phyloP scores from a whole-genome alignment of 106 monocot genomes.

The Alisma plantagoaquatica region DNA sequence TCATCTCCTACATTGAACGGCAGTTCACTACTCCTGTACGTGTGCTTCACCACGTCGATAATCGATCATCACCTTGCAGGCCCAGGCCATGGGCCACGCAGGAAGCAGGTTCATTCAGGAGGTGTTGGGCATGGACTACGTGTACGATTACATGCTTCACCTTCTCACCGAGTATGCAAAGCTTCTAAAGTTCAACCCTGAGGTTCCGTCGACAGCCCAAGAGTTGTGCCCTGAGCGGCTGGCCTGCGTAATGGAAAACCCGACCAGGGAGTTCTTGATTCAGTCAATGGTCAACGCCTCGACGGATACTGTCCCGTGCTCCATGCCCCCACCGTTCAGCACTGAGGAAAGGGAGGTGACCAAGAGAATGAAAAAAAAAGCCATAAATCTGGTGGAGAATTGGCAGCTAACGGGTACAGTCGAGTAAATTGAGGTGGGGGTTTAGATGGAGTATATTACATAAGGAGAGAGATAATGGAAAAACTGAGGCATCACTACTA shows the following conservation, averaged over 20 bases:
- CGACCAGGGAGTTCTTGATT: conserved; percentile 13
- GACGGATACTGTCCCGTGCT: conserved; percentile 6
- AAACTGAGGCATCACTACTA: too few species aligned
- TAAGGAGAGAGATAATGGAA: too few species aligned
- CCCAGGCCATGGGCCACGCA: conserved; percentile 13
- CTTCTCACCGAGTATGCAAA: conserved; percentile 21
- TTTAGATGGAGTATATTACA: too few species aligned
- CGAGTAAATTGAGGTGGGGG: too few species aligned
- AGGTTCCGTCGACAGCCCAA: conserved; percentile 1
- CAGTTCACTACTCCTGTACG: too few species aligned
- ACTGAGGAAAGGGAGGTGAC: background rate
- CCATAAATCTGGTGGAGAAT: conserved; percentile 8
- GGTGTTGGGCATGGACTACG: conserved; percentile 19
- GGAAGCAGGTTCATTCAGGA: conserved; percentile 14
- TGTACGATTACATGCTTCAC: conserved; percentile 31
- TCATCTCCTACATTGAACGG: too few species aligned
- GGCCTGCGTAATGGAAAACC: background rate
- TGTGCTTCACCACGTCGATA: too few species aligned
- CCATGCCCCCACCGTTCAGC: conserved; percentile 13
- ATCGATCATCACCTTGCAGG: too few species aligned
- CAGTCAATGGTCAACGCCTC: conserved; percentile 13
- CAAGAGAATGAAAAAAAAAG: conserved; percentile 4
- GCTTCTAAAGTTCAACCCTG: conserved; percentile 17
- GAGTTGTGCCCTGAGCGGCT: conserved; percentile 14
- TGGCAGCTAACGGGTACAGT: conserved; percentile 6